Evolutionary conservation across 192 early-diverging fungal genomes (phyloP).

Genomic region (Dissophora ornata): DNA sequence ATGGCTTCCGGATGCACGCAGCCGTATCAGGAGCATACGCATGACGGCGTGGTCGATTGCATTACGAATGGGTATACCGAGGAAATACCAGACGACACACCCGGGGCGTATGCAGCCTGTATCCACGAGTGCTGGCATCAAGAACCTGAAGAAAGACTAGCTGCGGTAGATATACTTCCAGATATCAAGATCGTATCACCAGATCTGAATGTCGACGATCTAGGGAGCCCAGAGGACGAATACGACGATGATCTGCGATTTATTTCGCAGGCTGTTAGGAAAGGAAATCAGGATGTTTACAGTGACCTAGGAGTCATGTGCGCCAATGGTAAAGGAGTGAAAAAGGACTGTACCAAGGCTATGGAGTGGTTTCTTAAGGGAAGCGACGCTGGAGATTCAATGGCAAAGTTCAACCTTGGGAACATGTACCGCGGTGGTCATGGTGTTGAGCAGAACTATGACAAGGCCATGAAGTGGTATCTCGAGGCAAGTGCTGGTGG

Average conservation of each 20-base stretch:
- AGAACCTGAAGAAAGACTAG: neutral
- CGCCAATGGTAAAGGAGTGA: neutral
- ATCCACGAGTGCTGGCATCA: slow-evolving; percentile 5
- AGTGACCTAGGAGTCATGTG: neutral
- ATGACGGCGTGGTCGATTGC: neutral
- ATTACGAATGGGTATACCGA: neutral
- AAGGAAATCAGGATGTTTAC: neutral
- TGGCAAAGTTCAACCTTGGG: neutral
- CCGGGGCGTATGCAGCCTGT: neutral
- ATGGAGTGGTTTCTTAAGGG: slow-evolving; percentile 2
- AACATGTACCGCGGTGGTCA: too few species aligned
- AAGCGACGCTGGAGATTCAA: neutral
- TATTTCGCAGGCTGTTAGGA: neutral
- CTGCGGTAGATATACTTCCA: neutral
- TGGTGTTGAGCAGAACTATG: too few species aligned
- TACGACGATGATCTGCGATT: neutral
- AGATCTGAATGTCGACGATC: neutral
- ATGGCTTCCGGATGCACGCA: slow-evolving; percentile 10
- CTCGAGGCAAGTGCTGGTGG: too few species aligned
- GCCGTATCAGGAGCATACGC: neutral
- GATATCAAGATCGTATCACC: neutral
- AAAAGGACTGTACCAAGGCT: neutral
- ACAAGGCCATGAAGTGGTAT: too few species aligned
- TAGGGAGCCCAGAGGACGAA: neutral
- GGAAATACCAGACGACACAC: slow-evolving; percentile 7